Evolutionary conservation across 805 yeast species (phyloP), one percentile per base, ranked within the genome.

Genomic region (Starmerella floricola): DNA sequence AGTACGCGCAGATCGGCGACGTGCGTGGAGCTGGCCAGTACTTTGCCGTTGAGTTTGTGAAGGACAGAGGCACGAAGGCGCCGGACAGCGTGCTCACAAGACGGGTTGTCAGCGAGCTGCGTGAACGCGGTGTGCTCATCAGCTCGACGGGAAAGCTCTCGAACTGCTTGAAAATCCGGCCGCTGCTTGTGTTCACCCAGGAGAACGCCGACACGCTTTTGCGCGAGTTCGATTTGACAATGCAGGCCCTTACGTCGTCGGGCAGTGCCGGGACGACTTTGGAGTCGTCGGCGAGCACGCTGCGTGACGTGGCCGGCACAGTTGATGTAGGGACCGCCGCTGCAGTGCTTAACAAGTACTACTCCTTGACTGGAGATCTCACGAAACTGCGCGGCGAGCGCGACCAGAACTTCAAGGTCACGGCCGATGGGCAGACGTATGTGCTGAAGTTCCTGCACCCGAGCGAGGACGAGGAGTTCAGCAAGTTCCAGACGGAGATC

Each of bases 11-110:
- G 19, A 40, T 44, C 10, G 38, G 45, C n/a, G 48, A 44, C 27
- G 41, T 36, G 8, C 38, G 48, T 8, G 48, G 48, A 3, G 45
- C 45, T 8, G 48, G 48, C 13, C 41, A 40, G 48, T 44, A 40
- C 34, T 44, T 44, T 15, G 48, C 44, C 18, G 40, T 44, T 6
- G 48, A 44, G 20, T 44, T 40, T 19, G 43, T 38, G 28, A 35
- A 34, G 21, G 31, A 17, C 32, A 27, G 34, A 16, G 15, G 6
- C 10, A 36, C 48, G 11, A 40, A 40, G 35, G 43, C 34, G 29
- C 43, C 43, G n/a, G 43, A 40, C 15, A 17, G 23, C 16, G 40
- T 35, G 17, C 42, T 44, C 15, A 30, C 48, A 5, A 17, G 38
- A 6, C 21, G 24, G 12, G 48, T 44, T 4, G 48, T 44, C 11